phyloP scores from a whole-genome alignment of 371 early-diverging fungal species.

The Apophysomyces sp. region DNA sequence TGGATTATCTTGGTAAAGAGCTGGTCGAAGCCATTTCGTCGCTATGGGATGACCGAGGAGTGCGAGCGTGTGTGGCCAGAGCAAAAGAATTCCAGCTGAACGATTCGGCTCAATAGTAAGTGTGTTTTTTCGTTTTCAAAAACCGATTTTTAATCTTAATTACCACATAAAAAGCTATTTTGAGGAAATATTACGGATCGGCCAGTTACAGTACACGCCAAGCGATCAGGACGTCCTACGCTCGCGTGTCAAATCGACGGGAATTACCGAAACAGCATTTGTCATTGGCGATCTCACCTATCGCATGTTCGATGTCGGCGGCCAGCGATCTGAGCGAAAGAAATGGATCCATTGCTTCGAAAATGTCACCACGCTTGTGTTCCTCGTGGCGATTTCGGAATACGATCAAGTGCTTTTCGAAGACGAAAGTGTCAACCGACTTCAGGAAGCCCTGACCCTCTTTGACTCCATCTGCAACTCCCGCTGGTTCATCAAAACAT shows the following conservation, averaged over 20 bases:
- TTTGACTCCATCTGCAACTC: constrained; percentile 31
- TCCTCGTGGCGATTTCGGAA: constrained; percentile 61
- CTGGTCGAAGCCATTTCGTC: constrained; percentile 67
- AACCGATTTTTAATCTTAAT: constrained; percentile 1
- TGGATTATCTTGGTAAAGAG: constrained; percentile 81
- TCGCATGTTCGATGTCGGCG: constrained; percentile 92
- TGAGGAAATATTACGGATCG: constrained; percentile 90
- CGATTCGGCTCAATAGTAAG: constrained; percentile 82
- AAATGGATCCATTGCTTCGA: constrained; percentile 95
- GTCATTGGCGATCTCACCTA: constrained; percentile 80
- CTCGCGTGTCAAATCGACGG: constrained; percentile 85
- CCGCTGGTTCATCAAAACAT: constrained; percentile 24
- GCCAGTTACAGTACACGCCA: constrained; percentile 69
- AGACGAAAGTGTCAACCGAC: constrained; percentile 22
- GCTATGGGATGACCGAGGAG: constrained; percentile 82
- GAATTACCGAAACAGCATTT: constrained; percentile 86
- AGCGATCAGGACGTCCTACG: constrained; percentile 86
- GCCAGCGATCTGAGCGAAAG: constrained; percentile 83
- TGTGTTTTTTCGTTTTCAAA: constrained; percentile 1
- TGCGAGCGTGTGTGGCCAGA: constrained; percentile 73
- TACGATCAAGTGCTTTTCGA: constrained; percentile 25
- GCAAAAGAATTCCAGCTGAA: constrained; percentile 88
- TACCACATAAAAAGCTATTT: constrained; percentile 64
- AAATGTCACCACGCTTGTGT: constrained; percentile 90
- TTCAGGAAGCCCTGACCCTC: constrained; percentile 21